Conservation (phyloP, 2,329 filamentous ascomycete genomes). For the Ambrosiella beaveri region DNA sequence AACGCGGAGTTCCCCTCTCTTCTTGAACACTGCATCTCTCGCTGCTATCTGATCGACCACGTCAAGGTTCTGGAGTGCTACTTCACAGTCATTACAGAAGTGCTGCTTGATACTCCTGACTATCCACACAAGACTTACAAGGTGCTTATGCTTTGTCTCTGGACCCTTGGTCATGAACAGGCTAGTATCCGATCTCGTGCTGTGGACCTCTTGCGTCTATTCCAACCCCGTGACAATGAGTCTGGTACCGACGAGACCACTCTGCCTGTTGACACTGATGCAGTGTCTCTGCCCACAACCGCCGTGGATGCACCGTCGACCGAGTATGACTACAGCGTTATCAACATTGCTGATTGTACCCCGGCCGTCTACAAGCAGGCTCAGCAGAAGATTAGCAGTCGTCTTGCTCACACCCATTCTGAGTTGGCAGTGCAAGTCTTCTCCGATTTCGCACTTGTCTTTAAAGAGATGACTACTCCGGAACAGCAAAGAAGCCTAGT, state of each 20-base stretch:
- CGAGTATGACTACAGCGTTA: conserved; percentile 22
- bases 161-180: conserved; percentile 82
- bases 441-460: conserved; percentile 86
- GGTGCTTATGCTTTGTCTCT: conserved; percentile 70
- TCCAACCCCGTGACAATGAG: conserved; percentile 66
- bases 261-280: not conserved
- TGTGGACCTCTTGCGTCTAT: conserved; percentile 44
- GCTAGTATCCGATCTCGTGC: conserved; percentile 81
- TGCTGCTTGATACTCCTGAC: conserved; percentile 66
- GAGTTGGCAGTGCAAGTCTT: conserved; percentile 88
- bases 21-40: conserved; percentile 74
- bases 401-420: conserved; percentile 72
- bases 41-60: conserved; percentile 70
- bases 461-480: conserved; percentile 60
- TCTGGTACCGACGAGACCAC: not conserved
- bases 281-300: not conserved
- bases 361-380: conserved; percentile 95
- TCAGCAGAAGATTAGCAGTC: conserved; percentile 88
- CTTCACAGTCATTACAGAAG: conserved; percentile 78
- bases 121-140: conserved; percentile 83
- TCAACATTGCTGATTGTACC: conserved; percentile 95
- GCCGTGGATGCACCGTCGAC: not conserved
- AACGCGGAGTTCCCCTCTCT: conserved; percentile 77
- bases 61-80: conserved; percentile 85
- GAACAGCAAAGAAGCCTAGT: conserved; percentile 85